Percentiles rank a stretch among this genome's conserved stretches.
Conservation (phyloP, 2,329 filamentous ascomycete species). For the Cercospora nicotianae region DNA sequence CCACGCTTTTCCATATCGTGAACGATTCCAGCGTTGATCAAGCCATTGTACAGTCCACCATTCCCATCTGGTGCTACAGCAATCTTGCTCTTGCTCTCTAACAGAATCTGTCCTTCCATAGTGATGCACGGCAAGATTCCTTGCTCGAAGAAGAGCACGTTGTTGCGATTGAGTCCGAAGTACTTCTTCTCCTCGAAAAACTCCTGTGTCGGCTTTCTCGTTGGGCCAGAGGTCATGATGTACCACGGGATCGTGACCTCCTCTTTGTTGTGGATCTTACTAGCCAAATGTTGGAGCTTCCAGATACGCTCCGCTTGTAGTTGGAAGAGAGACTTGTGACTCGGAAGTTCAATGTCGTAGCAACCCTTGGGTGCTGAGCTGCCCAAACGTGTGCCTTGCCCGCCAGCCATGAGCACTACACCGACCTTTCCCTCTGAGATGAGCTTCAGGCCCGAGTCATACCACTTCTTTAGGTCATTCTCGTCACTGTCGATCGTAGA, state of each 20-base stretch:
- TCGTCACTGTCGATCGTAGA: conserved; percentile 87
- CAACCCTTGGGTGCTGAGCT: conserved; percentile 96
- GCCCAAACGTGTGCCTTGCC: conserved; percentile 90
- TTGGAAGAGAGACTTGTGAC: conserved; percentile 92
- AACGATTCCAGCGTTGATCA: conserved; percentile 76
- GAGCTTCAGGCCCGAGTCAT: conserved; percentile 65
- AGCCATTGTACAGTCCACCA: conserved; percentile 91
- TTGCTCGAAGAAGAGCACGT: conserved; percentile 93
- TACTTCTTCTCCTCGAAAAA: conserved; percentile 89
- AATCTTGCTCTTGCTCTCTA: conserved; percentile 85
- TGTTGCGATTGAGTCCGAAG: conserved; percentile 83
- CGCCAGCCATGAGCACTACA: conserved; percentile 95
- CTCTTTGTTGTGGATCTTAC: conserved; percentile 63
- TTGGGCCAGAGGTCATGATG: conserved; percentile 98
- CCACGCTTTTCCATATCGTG: conserved; percentile 86
- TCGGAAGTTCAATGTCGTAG: conserved; percentile 93
- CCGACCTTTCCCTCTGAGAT: conserved; percentile 70
- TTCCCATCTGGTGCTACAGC: conserved; percentile 97
- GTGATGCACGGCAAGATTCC: conserved; percentile 95
- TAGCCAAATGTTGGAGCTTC: conserved; percentile 79
- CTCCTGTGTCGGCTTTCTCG: conserved; percentile 82
- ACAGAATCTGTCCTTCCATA: conserved; percentile 94
- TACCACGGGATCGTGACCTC: conserved; percentile 86
- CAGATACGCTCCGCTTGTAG: conserved; percentile 93
- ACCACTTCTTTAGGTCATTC: conserved; percentile 80